Base-by-base conservation (phyloP, 78 protist genomes). In the Emiliania huxleyi region DNA sequence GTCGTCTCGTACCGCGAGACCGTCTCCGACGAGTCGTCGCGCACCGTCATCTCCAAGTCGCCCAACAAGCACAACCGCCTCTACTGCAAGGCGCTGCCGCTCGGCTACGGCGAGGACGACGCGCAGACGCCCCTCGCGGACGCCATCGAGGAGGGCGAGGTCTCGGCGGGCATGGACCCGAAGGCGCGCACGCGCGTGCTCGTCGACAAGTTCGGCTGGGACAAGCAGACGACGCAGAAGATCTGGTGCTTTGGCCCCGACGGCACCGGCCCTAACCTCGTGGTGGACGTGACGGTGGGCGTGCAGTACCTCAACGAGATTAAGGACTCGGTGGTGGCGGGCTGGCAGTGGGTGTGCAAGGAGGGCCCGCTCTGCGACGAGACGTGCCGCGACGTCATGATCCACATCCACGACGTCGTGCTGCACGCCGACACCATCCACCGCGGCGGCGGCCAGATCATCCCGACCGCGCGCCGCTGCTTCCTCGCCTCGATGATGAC, bases 51-150 rank as follows among this genome's bases (percentile, higher is more conserved):
- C 79, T 75, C 99, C 93, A 99, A 99, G 98, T 99, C 99, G 38
- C 99, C 99, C 92, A 99, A 99, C 99, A 98, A 98, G 97, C 99
- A 98, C 98, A 99, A 99, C 99, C 98, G 99, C 90, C 93, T 99
- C 90, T 97, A 84, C 97, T 37, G 93, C 93, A 75, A 93, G 92
- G 99, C 99, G 33, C 48, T 0, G 40, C 99, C 99, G 35, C 83
- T 99, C 62, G 93, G 91, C 37, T 98, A 98, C 91, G 99, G 90
- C 23, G 23, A 1, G n/a, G 85, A 77, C 85, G 85, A 77, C n/a
- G 49, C 43, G 33, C 85, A 77, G 85, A 77, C 85, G 85, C 85
- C 85, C 29, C 97, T 99, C 42, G 93, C 96, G 90, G 94, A 95
- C 33, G 97, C 46, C 29, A 98, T 99, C 81, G 99, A 98, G 77